These are phyloP conservation scores for Tylopilus felleus DNA, from an alignment of 768 basidiomycete species.

Conservation along the genomic window DNA sequence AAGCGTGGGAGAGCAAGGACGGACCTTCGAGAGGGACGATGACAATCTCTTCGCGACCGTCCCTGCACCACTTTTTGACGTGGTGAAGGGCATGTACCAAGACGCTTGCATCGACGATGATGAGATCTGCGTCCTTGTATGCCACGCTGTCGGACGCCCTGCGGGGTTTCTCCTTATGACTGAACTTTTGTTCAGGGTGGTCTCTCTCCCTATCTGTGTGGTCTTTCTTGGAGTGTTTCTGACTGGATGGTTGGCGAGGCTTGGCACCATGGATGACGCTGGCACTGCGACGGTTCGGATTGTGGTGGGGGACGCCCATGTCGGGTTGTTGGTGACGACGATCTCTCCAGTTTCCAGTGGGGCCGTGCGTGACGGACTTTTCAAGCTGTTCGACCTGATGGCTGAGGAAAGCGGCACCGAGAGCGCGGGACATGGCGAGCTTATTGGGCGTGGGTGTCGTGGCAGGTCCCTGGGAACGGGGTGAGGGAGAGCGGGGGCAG, in stretches of 20 bases:
- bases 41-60: slow-evolving; percentile 72
- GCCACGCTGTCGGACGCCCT: slow-evolving; percentile 26
- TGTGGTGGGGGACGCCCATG: slow-evolving; percentile 8
- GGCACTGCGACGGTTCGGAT: slow-evolving; percentile 17
- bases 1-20: slow-evolving; percentile 16
- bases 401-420: slow-evolving; percentile 82
- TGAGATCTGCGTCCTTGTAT: slow-evolving; percentile 66
- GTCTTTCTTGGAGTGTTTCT: slow-evolving; percentile 25
- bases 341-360: slow-evolving; percentile 62
- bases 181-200: slow-evolving; percentile 15
- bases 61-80: slow-evolving; percentile 79
- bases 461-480: slow-evolving; percentile 17
- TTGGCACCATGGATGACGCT: slow-evolving; percentile 18
- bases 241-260: slow-evolving; percentile 19
- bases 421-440: slow-evolving; percentile 80
- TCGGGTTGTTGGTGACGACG: slow-evolving; percentile 33
- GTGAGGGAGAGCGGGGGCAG: neutral
- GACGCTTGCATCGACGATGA: slow-evolving; percentile 81
- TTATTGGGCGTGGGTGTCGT: slow-evolving; percentile 45
- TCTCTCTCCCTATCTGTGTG: slow-evolving; percentile 20
- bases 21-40: slow-evolving; percentile 87
- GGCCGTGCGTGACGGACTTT: slow-evolving; percentile 58
- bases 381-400: slow-evolving; percentile 89
- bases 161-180: slow-evolving; percentile 21
- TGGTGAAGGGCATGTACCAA: slow-evolving; percentile 74